Percentiles rank a stretch among this genome's conserved stretches.
phyloP scores from a whole-genome alignment of 2,329 filamentous ascomycete genomes.

The Apiospora pterosperma region DNA sequence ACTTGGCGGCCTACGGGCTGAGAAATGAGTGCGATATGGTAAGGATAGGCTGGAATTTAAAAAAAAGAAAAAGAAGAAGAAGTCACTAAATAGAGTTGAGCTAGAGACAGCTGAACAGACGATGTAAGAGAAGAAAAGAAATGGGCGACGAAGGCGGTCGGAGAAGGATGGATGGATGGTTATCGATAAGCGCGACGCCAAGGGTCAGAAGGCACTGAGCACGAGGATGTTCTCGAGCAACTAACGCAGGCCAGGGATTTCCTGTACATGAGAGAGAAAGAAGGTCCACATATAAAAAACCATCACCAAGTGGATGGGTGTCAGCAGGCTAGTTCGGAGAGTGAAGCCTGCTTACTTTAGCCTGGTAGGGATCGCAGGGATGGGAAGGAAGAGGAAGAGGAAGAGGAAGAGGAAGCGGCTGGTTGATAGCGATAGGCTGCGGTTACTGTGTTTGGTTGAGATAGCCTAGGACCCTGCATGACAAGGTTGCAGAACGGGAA shows the following conservation, averaged over 20 bases:
- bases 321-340: neutral
- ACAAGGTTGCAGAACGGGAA: neutral
- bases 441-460: neutral
- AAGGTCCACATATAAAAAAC: neutral
- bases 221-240: no score
- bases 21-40: neutral
- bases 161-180: no score
- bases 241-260: no score
- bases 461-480: constrained; percentile 1
- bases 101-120: no score
- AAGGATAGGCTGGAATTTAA: neutral
- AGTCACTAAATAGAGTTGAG: no score
- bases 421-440: neutral
- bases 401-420: neutral
- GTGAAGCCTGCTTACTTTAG: no score
- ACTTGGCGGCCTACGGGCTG: neutral
- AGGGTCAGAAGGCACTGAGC: no score
- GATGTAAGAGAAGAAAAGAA: no score
- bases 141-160: no score
- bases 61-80: no score
- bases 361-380: neutral
- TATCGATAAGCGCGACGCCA: no score
- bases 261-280: neutral
- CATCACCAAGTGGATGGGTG: neutral
- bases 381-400: neutral